Percentiles rank a stretch among this genome's conserved stretches.
Evolutionary conservation across 208 protist genomes (phyloP).

Genomic region (Novymonas esmeraldas): DNA sequence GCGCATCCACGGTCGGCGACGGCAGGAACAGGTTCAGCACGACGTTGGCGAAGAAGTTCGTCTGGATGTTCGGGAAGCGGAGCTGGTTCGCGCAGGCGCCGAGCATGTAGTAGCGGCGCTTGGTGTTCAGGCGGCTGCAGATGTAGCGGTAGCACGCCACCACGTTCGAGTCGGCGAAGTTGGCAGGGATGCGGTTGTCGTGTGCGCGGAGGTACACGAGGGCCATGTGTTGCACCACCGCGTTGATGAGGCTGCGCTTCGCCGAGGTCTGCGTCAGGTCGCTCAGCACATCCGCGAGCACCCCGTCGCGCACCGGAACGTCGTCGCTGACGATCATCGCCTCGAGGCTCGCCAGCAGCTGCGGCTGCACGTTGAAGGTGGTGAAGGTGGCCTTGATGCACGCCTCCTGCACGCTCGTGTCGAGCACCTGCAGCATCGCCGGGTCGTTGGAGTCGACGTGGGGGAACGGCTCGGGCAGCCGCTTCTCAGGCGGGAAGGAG

Average conservation of each 20-base stretch:
- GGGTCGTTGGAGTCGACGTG: slow-evolving; percentile 84
- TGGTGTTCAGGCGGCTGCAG: slow-evolving; percentile 89
- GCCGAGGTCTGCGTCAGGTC: slow-evolving; percentile 83
- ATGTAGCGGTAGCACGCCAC: slow-evolving; percentile 97
- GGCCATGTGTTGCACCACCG: slow-evolving; percentile 97
- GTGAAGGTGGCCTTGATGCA: slow-evolving; percentile 79
- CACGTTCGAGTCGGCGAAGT: slow-evolving; percentile 66
- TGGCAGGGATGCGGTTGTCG: slow-evolving; percentile 34
- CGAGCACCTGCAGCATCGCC: slow-evolving; percentile 88
- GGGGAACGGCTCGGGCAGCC: slow-evolving; percentile 94
- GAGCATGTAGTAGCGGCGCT: slow-evolving; percentile 96
- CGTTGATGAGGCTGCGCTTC: slow-evolving; percentile 92
- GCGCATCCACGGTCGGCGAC: slow-evolving; percentile 40
- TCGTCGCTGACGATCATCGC: slow-evolving; percentile 51
- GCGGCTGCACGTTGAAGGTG: slow-evolving; percentile 25
- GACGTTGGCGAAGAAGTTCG: slow-evolving; percentile 98
- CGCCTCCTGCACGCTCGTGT: slow-evolving; percentile 84
- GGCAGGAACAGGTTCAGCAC: slow-evolving; percentile 97
- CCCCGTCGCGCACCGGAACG: slow-evolving; percentile 33
- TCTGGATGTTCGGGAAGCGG: slow-evolving; percentile 99
- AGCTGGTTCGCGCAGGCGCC: slow-evolving; percentile 98
- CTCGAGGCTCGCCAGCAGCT: slow-evolving; percentile 51
- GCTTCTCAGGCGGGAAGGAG: slow-evolving; percentile 97
- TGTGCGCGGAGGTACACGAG: slow-evolving; percentile 60
- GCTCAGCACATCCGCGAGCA: slow-evolving; percentile 31